Percentiles rank a stretch among this genome's conserved stretches.
Evolutionary conservation across 164 flowering plant species (phyloP).

Genomic region (Dillenia suffruticosa): DNA sequence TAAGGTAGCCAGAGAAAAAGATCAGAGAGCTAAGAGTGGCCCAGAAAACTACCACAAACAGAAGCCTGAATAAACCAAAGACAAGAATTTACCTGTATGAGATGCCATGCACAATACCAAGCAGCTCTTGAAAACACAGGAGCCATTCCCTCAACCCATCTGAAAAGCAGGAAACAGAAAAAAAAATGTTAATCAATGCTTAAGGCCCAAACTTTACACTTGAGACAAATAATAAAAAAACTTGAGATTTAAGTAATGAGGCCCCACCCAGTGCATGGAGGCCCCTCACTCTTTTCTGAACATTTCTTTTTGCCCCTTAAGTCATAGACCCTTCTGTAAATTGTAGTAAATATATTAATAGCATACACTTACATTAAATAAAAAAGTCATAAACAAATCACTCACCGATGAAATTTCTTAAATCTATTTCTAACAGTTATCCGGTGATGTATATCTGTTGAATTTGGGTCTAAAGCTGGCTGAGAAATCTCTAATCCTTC

Average conservation of each 20-base stretch:
- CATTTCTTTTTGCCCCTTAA: slow-evolving; percentile 67
- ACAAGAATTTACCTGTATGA: slow-evolving; percentile 65
- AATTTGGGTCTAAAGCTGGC: slow-evolving; percentile 90
- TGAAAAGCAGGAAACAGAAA: slow-evolving; percentile 16
- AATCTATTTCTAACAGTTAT: slow-evolving; percentile 67
- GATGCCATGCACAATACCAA: slow-evolving; percentile 96
- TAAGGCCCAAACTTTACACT: too few relatives aligned
- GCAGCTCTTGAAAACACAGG: slow-evolving; percentile 96
- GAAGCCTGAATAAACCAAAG: slow-evolving; percentile 1
- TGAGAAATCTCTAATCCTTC: slow-evolving; percentile 91
- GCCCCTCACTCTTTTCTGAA: slow-evolving; percentile 64
- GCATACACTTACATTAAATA: not conserved
- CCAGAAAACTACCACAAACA: too few relatives aligned
- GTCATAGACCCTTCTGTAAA: slow-evolving; percentile 76
- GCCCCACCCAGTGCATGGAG: slow-evolving; percentile 89
- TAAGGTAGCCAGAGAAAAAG: too few relatives aligned
- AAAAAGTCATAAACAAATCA: not conserved
- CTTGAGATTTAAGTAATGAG: too few relatives aligned
- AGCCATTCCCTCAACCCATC: slow-evolving; percentile 99
- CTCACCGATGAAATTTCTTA: slow-evolving; percentile 68
- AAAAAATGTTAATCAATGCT: not conserved
- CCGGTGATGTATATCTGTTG: slow-evolving; percentile 84
- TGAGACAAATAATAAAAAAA: too few relatives aligned
- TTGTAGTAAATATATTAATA: slow-evolving; percentile 1
- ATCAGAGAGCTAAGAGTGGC: too few relatives aligned